These are phyloP conservation scores for Xylaria sp. DNA, from an alignment of 2,329 filamentous ascomycete species.

Conservation along the genomic window DNA sequence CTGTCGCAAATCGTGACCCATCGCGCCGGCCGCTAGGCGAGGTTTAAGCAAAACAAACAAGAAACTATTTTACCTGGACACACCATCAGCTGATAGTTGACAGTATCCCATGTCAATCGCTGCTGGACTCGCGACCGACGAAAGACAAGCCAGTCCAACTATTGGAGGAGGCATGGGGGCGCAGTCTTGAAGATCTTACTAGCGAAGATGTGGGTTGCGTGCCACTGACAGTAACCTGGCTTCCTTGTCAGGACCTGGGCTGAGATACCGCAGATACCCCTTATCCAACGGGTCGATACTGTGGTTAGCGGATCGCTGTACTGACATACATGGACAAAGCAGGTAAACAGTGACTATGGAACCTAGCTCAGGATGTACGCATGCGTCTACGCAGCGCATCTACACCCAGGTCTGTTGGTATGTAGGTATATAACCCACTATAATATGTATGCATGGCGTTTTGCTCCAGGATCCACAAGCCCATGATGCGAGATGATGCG, in stretches of 20 bases:
- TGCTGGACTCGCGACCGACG: neutral
- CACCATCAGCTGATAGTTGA: slow-evolving; percentile 24
- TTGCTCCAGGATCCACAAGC: slow-evolving; percentile 21
- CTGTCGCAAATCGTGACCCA: slow-evolving; percentile 9
- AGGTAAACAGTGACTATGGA: neutral
- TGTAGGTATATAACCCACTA: neutral
- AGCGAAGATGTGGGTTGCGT: slow-evolving; percentile 11
- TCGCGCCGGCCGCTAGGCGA: neutral
- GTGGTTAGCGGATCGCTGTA: neutral
- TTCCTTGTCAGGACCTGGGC: slow-evolving; percentile 17
- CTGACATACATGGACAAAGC: neutral
- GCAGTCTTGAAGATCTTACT: slow-evolving; percentile 27
- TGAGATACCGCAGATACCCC: neutral
- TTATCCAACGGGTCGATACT: slow-evolving; percentile 3
- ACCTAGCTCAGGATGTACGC: no score
- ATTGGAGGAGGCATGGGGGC: slow-evolving; percentile 26
- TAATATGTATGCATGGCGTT: slow-evolving; percentile 22
- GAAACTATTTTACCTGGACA: slow-evolving; percentile 1
- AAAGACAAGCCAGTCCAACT: neutral
- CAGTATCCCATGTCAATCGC: slow-evolving; percentile 9
- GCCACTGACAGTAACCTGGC: slow-evolving; percentile 3
- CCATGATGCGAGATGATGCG: slow-evolving; percentile 23
- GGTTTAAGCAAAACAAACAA: neutral
- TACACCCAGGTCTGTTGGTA: neutral
- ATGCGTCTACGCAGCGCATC: no score